A percentile compares a stretch with the other conserved stretches of the same genome.
Conservation (phyloP, 257 asterid genomes). For the Ajuga chamaepitys region DNA sequence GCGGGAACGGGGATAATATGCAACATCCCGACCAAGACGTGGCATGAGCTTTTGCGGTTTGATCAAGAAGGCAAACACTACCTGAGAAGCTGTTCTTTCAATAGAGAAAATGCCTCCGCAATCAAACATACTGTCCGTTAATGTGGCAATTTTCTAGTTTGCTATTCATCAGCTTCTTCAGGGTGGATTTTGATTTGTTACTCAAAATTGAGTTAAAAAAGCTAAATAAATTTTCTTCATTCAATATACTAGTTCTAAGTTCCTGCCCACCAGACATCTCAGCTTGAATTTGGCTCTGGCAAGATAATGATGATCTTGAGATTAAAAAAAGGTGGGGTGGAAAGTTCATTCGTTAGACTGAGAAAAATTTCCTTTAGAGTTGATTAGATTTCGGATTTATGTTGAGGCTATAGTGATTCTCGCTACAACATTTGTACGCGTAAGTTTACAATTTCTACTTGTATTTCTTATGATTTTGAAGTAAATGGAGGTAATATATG, state of each 20-base stretch:
- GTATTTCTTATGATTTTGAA: background rate
- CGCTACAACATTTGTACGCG: constrained; percentile 4
- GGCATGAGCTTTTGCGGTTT: constrained; percentile 24
- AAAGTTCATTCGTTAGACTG: background rate
- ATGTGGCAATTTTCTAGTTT: background rate
- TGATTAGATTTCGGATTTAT: background rate
- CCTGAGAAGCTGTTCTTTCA: constrained; percentile 2
- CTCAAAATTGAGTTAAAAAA: background rate
- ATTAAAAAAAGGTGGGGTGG: background rate
- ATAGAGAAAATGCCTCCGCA: background rate
- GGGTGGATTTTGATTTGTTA: background rate
- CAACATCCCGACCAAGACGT: constrained; percentile 37
- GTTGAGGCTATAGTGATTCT: background rate
- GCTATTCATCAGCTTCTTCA: background rate
- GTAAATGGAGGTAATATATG: background rate
- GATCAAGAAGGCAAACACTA: constrained; percentile 31
- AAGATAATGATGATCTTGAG: constrained; percentile 9
- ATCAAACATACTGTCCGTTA: background rate
- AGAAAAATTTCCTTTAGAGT: background rate
- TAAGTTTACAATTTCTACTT: too few species aligned
- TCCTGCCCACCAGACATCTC: background rate
- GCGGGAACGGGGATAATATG: constrained; percentile 40
- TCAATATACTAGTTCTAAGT: background rate
- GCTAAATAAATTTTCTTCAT: background rate
- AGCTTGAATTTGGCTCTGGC: background rate